A percentile compares a stretch with the other conserved stretches of the same genome.
These are phyloP conservation scores for Suillus plorans DNA, from an alignment of 768 basidiomycete genomes.

Conservation along the genomic window DNA sequence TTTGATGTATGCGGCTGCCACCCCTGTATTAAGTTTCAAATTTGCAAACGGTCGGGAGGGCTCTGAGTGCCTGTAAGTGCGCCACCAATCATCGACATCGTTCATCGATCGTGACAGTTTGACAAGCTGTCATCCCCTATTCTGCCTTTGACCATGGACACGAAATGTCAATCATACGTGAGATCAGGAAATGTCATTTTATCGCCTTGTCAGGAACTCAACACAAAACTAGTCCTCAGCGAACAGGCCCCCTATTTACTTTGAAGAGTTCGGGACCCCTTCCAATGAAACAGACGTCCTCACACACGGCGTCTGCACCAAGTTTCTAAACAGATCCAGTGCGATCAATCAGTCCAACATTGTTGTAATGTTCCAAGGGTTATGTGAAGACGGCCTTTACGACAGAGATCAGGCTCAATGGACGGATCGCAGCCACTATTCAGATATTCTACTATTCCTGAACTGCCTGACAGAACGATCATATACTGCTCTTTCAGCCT, in stretches of 20 bases:
- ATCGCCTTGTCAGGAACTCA: neutral
- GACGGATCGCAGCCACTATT: neutral
- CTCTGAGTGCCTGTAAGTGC: too few relatives aligned
- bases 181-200: neutral
- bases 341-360: neutral
- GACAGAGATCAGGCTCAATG: neutral
- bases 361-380: neutral
- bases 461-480: neutral
- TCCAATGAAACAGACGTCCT: neutral
- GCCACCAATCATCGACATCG: too few relatives aligned
- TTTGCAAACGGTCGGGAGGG: too few relatives aligned
- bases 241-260: neutral
- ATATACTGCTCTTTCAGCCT: neutral
- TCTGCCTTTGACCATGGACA: neutral
- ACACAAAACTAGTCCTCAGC: neutral
- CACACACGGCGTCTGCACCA: neutral
- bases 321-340: neutral
- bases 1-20: neutral
- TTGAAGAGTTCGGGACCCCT: neutral
- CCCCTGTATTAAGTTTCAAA: neutral
- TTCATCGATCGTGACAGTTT: neutral
- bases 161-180: neutral
- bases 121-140: neutral
- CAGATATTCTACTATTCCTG: neutral
- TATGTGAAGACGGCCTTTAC: conserved; percentile 1